phyloP scores from a whole-genome alignment of 2,329 filamentous ascomycete genomes.

The Pseudocercospora crystallina region DNA sequence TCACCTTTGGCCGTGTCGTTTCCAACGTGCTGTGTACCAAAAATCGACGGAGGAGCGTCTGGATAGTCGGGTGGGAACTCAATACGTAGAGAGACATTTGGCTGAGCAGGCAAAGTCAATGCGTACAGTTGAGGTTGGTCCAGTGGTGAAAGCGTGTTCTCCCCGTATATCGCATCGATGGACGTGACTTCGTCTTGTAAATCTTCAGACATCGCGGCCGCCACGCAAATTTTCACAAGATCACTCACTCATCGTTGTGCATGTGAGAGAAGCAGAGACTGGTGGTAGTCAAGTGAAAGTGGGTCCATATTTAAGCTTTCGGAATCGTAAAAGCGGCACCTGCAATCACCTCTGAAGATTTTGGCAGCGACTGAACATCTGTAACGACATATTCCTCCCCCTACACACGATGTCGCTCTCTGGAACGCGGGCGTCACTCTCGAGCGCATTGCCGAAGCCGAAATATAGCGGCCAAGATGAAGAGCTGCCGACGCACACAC shows the following conservation, averaged over 20 bases:
- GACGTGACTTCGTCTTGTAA: constrained; percentile 74
- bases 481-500: constrained; percentile 68
- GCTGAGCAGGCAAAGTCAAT: constrained; percentile 65
- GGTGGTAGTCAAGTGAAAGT: too few relatives aligned
- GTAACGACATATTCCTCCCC: constrained; percentile 1
- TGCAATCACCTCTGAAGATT: constrained; percentile 2
- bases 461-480: constrained; percentile 90
- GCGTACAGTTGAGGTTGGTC: constrained; percentile 48
- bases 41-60: constrained; percentile 66
- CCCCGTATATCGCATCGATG: constrained; percentile 81
- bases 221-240: too few relatives aligned
- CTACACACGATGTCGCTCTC: constrained; percentile 22
- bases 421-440: constrained; percentile 57
- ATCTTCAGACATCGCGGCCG: constrained; percentile 36
- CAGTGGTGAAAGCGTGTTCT: constrained; percentile 54
- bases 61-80: constrained; percentile 76
- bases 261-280: too few relatives aligned
- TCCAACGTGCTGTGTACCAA: constrained; percentile 78
- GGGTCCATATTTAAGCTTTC: not conserved
- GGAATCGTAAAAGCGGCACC: not conserved
- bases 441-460: constrained; percentile 80
- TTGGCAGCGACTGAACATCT: not conserved
- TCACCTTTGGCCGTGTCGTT: constrained; percentile 65
- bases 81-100: constrained; percentile 57
- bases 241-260: too few relatives aligned